phyloP scores from a whole-genome alignment of 306 rosid genomes.

The Sicyos baderoa region DNA sequence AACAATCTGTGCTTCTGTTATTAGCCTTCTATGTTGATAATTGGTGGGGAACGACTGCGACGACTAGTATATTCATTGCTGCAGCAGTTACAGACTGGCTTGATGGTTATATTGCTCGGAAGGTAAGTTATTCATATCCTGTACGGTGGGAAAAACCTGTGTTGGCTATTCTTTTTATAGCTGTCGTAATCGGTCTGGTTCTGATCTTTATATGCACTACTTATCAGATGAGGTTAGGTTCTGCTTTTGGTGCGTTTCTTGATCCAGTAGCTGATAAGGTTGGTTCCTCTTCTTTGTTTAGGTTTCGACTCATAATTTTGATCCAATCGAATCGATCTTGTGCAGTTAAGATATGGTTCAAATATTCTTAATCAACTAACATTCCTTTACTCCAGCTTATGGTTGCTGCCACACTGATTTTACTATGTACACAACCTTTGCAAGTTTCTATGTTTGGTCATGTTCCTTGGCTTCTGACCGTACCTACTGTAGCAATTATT shows the following conservation, averaged over 20 bases:
- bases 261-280: slow-evolving; percentile 99
- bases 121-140: slow-evolving; percentile 31
- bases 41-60: slow-evolving; percentile 71
- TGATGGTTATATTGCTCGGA: slow-evolving; percentile 95
- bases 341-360: not conserved
- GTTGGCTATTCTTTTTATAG: not conserved
- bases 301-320: not conserved
- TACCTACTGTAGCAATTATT: slow-evolving; percentile 75
- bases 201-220: slow-evolving; percentile 9
- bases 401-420: slow-evolving; percentile 91
- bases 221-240: slow-evolving; percentile 77
- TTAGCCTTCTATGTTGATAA: slow-evolving; percentile 76
- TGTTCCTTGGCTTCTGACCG: slow-evolving; percentile 69
- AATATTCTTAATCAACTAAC: not conserved
- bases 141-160: not conserved
- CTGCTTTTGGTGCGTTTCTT: slow-evolving; percentile 93
- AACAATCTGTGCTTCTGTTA: slow-evolving; percentile 7
- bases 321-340: slow-evolving; percentile 3
- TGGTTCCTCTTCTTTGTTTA: slow-evolving; percentile 5
- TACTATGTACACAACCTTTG: slow-evolving; percentile 71
- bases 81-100: slow-evolving; percentile 97
- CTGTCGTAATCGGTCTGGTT: not conserved
- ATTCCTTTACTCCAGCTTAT: slow-evolving; percentile 61
- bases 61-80: slow-evolving; percentile 67
- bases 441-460: slow-evolving; percentile 49